Conservation (phyloP, 192 early-diverging fungal species). For the Globomyces pollinis-pini region DNA sequence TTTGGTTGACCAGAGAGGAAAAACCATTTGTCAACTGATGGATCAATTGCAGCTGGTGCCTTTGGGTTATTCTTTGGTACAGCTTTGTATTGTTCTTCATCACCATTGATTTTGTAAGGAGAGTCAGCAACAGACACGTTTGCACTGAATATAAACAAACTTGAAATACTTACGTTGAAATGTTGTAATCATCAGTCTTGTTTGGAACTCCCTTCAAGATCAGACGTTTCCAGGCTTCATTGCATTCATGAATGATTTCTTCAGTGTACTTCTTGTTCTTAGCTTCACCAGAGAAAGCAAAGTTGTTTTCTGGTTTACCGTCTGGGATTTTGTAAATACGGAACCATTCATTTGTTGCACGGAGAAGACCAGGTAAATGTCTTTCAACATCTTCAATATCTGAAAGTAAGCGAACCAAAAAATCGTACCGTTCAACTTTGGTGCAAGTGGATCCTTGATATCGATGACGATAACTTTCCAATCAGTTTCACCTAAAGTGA, state of each 20-base stretch:
- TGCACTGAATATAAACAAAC: no score
- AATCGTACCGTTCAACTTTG: constrained; percentile 96
- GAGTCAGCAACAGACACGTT: constrained; percentile 64
- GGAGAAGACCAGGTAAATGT: constrained; percentile 89
- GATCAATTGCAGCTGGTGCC: constrained; percentile 65
- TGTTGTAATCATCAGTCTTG: constrained; percentile 66
- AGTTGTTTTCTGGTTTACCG: constrained; percentile 99
- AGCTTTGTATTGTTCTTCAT: constrained; percentile 51
- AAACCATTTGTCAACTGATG: constrained; percentile 46
- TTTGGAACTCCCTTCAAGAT: constrained; percentile 55
- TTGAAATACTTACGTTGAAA: no score
- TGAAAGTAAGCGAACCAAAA: no score
- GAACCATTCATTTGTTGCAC: constrained; percentile 99
- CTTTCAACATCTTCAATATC: constrained; percentile 99
- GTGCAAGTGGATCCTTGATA: constrained; percentile 92
- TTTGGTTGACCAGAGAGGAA: constrained; percentile 9
- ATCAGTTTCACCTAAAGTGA: constrained; percentile 73
- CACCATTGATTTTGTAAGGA: constrained; percentile 59
- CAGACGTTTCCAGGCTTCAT: constrained; percentile 88
- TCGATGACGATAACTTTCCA: constrained; percentile 99
- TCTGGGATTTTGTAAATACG: constrained; percentile 99
- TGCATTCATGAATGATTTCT: constrained; percentile 84
- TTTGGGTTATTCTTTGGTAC: constrained; percentile 40
- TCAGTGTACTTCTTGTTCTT: constrained; percentile 75
- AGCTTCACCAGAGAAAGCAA: constrained; percentile 84